Evolutionary conservation across 2,329 filamentous ascomycete species (phyloP), one percentile per base, ranked within the genome.

Genomic region (Aspergillus puulaauensis): DNA sequence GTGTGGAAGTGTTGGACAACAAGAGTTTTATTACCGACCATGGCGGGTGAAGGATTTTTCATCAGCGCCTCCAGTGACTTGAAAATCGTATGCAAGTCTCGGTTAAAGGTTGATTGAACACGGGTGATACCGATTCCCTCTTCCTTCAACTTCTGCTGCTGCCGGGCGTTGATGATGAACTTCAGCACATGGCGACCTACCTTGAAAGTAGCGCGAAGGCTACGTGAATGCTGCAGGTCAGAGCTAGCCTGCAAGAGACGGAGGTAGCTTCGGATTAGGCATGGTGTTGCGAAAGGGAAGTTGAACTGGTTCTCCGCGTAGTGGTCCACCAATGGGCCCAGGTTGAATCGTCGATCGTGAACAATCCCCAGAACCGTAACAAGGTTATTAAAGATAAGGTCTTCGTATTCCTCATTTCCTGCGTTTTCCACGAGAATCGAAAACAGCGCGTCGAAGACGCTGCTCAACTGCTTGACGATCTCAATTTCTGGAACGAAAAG

Each of bases 401-500:
- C 93, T 69, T 98, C 95, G 62, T 92, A 93, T 69, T 96, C 91
- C 63, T 96, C 91, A 63, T 91, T 91, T 9, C 91, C 91, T n/a
- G 91, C 87, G 68, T 96, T 88, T 66, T 97, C 92, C 31, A 96
- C 90, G 27, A 98, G 80, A 27, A 97, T 92, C 6, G 91, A 89
- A 70, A 99, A 99, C 1, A 99, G 83, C 0, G 91, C 86, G 72
- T 96, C 91, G 53, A 99, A 88, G 1, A 98, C 92, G 66, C 96
- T 90, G 61, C 85, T 89, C 7, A 98, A 79, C 43, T 98, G 83
- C 78, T 98, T 99, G 61, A 99, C 95, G 35, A 99, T 90, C 75
- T 99, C 96, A 56, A 98, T 96, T 72, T 99, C 95, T 0, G 95
- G 90, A 0, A 99, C 93, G 64, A 98, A 98, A 19, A 93, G 87